These are phyloP conservation scores for Capillidium heterosporum DNA, from an alignment of 371 early-diverging fungal species.

Conservation along the genomic window DNA sequence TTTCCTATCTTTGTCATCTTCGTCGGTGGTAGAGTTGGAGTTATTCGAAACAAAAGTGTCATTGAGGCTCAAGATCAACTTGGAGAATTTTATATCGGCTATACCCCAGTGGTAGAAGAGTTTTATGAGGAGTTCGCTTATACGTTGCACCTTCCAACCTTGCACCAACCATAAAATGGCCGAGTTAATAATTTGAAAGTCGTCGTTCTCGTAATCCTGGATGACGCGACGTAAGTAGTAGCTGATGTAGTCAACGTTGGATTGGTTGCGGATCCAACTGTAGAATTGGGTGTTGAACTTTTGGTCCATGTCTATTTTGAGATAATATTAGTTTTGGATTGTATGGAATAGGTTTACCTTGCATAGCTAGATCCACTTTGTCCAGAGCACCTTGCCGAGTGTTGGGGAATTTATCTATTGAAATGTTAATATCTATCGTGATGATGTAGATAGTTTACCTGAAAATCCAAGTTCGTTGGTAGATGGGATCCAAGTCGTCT, in stretches of 20 bases:
- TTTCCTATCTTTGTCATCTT: too few species aligned
- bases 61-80: background rate
- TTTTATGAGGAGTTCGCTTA: conserved; percentile 6
- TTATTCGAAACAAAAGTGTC: background rate
- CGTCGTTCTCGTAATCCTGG: background rate
- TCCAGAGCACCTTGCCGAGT: background rate
- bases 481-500: too few species aligned
- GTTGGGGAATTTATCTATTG: too few species aligned
- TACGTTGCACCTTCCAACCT: conserved; percentile 6
- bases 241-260: conserved; percentile 7
- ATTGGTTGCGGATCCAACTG: conserved; percentile 6
- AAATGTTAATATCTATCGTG: too few species aligned
- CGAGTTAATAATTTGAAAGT: background rate
- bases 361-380: conserved; percentile 5
- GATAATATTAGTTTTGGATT: background rate
- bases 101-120: conserved; percentile 9
- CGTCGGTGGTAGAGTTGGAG: background rate
- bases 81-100: conserved; percentile 4
- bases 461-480: too few species aligned
- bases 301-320: conserved; percentile 5
- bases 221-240: conserved; percentile 7
- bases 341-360: background rate
- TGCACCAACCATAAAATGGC: conserved; percentile 6
- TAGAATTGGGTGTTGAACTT: conserved; percentile 8
- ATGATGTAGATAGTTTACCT: too few species aligned